Conservation (phyloP, 2,329 filamentous ascomycete species). For the Paecilomyces variotii region DNA sequence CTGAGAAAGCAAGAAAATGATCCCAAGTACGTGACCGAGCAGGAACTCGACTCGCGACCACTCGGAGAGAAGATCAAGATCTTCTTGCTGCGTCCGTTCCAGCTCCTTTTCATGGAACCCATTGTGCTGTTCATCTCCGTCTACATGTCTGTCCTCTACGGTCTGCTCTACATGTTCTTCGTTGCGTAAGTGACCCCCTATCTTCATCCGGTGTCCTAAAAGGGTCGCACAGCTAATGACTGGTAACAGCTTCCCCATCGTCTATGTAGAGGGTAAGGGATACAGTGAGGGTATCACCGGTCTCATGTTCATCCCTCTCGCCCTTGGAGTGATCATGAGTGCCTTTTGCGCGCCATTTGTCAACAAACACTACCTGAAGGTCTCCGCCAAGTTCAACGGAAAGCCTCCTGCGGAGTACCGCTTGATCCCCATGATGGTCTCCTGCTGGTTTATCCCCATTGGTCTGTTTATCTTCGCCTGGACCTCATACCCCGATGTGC, state of each 20-base stretch:
- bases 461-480: constrained; percentile 62
- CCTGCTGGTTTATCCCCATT: constrained; percentile 64
- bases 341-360: constrained; percentile 62
- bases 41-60: constrained; percentile 67
- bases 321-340: constrained; percentile 63
- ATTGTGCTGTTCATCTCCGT: constrained; percentile 78
- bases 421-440: constrained; percentile 73
- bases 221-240: constrained; percentile 7
- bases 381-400: constrained; percentile 57
- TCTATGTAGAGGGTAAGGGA: constrained; percentile 74
- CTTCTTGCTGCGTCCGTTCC: constrained; percentile 75
- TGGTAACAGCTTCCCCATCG: constrained; percentile 37
- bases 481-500: constrained; percentile 57
- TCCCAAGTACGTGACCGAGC: constrained; percentile 63
- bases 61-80: constrained; percentile 60
- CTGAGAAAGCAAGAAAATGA: constrained; percentile 63
- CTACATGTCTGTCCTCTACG: constrained; percentile 71
- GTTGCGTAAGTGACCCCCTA: constrained; percentile 43
- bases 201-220: background rate
- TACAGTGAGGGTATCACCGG: constrained; percentile 67
- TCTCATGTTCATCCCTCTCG: constrained; percentile 79
- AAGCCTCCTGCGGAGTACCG: constrained; percentile 69
- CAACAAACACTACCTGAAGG: constrained; percentile 70
- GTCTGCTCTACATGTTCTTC: constrained; percentile 46
- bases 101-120: constrained; percentile 73